Evolutionary conservation across 352 stramenopile species (phyloP), one percentile per base, ranked within the genome.

Genomic region (Globisporangium okanoganense): DNA sequence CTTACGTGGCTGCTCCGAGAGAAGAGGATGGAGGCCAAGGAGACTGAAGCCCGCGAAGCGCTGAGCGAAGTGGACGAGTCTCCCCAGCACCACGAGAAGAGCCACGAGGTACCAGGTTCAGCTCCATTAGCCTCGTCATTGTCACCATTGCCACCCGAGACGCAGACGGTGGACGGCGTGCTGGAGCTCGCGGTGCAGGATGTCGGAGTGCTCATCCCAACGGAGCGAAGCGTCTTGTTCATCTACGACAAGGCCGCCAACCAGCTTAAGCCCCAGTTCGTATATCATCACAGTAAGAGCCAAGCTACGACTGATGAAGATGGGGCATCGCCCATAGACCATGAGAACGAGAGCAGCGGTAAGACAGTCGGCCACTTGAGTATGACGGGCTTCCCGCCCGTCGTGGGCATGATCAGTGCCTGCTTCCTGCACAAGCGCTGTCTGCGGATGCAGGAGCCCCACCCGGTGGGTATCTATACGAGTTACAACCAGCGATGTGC

Each of bases 381-480:
- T 14, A 6, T 10, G 16, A n/a, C 43, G 10, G 18, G 73, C 6
- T 87, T 88, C 40, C 68, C 75, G 0, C 79, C 79, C 0, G 76
- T 86, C 16, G 63, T 88, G 59, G 79, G 79, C 25, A 73, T 88
- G 64, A 62, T 87, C 29, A 86, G 79, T 52, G 67, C 73, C 0
- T 78, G 73, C 31, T 88, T 88, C 52, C 56, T 88, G 12, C 75
- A 87, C 51, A 72, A 66, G 61, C 58, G 79, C 3, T 87, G 76
- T 54, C 50, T 85, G n/a, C 56, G 75, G 14, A 88, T 88, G 79
- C 71, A 88, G 40, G 74, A 88, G 40, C 75, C 75, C 2, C 65
- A 75, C 24, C 51, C 67, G 43, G 78, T 87, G 69, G 20, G 55
- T 35, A 33, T 6, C 29, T 33, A 33, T 33, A 6, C 29, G 29